Evolutionary conservation across 2,329 filamentous ascomycete species (phyloP), one percentile per base, ranked within the genome.

Genomic region (Fusarium sp.): DNA sequence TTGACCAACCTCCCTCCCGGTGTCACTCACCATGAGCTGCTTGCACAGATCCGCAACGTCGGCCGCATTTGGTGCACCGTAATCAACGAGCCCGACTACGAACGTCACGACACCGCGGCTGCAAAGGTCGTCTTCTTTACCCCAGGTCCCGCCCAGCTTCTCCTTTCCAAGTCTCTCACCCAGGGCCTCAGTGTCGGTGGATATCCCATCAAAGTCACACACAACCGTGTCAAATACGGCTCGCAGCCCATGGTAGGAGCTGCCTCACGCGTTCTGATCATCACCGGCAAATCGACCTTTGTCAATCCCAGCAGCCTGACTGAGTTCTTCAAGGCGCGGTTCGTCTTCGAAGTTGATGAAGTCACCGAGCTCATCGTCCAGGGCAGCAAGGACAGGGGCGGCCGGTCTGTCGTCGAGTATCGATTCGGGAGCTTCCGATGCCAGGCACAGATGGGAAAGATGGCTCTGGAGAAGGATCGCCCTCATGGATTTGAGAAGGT

Each of bases 361-460:
- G 73, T 85, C 52, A 65, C 76, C 4, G 68, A 56, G 5, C 52
- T 74, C 18, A 73, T 81, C 20, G 69, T 75, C 35, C 57, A 65
- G 25, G 74, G 61, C 0, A 62, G 64, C 2, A 17, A 35, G 8
- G n/a, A 56, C n/a, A 62, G 48, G 23, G 55, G 68, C 1, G 67
- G 67, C 1, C 74, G 77, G 21, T 70, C 71, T 0, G 77, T 82
- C 4, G 63, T 85, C 15, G 85, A 87, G 77, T 85, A 82, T 66
- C 79, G 81, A 13, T 88, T 88, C 66, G 84, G 83, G 1, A 86
- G 84, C 55, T 88, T 81, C 58, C 81, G 85, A 1, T 85, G 83
- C 74, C 86, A 88, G 78, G 79, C 85, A 0, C 81, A 86, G 75
- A 80, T 82, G 50, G 84, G 81, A 2, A 79, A 80, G 71, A 79